Evolutionary conservation across 139 green algal species (phyloP).

Genomic region (Microglena sp.): DNA sequence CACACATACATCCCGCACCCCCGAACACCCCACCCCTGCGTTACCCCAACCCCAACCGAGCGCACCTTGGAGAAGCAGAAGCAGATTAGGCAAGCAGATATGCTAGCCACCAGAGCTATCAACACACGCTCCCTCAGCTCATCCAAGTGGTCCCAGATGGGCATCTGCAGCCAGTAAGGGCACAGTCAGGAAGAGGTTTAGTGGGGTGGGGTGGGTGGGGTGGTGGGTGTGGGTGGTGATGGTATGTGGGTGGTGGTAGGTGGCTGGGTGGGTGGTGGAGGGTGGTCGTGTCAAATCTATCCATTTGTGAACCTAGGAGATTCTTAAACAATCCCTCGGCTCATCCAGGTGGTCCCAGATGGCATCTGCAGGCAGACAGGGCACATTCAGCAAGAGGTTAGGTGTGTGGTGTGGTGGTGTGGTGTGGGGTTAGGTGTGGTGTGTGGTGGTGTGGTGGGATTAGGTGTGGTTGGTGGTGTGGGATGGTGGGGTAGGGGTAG

Average conservation of each 20-base stretch:
- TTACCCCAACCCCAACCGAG: too few relatives aligned
- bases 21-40: too few relatives aligned
- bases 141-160: constrained; percentile 82
- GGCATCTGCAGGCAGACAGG: constrained; percentile 79
- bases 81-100: constrained; percentile 64
- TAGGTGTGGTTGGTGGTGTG: too few relatives aligned
- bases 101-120: constrained; percentile 51
- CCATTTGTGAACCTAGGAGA: too few relatives aligned
- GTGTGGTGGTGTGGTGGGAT: too few relatives aligned
- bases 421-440: too few relatives aligned
- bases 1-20: too few relatives aligned
- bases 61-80: constrained; percentile 67
- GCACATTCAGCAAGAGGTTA: background rate
- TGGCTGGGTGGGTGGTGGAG: too few relatives aligned
- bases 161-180: constrained; percentile 71
- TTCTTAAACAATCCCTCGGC: constrained; percentile 75
- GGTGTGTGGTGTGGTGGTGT: background rate
- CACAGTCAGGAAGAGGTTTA: background rate
- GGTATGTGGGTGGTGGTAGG: too few relatives aligned
- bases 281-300: too few relatives aligned
- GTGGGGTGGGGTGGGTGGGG: background rate
- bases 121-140: constrained; percentile 85
- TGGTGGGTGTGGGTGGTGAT: too few relatives aligned
- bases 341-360: constrained; percentile 89
- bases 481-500: too few relatives aligned